Evolutionary conservation across 2,329 filamentous ascomycete species (phyloP).

Genomic region (Alternaria brassicicola): DNA sequence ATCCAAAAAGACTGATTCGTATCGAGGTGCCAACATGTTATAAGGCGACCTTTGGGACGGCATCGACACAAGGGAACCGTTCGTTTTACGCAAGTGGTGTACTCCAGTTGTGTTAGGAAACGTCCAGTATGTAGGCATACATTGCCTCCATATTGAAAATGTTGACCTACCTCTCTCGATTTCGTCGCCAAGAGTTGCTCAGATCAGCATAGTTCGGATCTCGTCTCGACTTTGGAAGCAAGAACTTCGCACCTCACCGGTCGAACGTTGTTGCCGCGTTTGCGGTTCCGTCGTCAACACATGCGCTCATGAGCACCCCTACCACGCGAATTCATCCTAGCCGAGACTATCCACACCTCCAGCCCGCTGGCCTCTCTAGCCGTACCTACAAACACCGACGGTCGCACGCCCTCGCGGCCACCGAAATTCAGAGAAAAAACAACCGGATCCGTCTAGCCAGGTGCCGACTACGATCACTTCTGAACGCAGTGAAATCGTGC

Average conservation of each 20-base stretch:
- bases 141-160: neutral
- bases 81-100: neutral
- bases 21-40: slow-evolving; percentile 5
- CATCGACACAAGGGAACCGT: neutral
- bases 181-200: slow-evolving; percentile 9
- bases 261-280: neutral
- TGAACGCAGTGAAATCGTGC: neutral
- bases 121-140: neutral
- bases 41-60: neutral
- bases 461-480: neutral
- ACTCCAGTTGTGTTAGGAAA: neutral
- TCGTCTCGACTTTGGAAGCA: slow-evolving; percentile 2
- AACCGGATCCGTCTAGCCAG: neutral
- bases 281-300: neutral
- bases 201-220: slow-evolving; percentile 2
- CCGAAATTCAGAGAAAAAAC: neutral
- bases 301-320: neutral
- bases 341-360: neutral
- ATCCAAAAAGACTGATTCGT: slow-evolving; percentile 16
- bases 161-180: neutral
- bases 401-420: neutral
- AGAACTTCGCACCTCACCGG: slow-evolving; percentile 1
- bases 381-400: neutral
- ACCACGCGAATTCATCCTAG: neutral
- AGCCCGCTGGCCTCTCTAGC: neutral